Conservation (phyloP, 495 filamentous ascomycete genomes). For the Tetracladium marchalianum region DNA sequence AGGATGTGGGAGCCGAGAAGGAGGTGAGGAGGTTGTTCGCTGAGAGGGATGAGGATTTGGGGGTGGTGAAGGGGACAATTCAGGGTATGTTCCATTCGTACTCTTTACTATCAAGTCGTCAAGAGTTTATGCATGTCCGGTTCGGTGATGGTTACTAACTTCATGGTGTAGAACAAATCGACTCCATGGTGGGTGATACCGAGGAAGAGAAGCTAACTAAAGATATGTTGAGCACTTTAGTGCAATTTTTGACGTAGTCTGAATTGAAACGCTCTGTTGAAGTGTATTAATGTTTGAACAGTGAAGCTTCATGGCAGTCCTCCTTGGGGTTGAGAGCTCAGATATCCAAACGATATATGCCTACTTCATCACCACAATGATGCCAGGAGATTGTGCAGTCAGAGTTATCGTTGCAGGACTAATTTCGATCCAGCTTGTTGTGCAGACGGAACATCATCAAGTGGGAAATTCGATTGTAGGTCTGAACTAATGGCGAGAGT, state of each 20-base stretch:
- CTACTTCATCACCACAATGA: no score
- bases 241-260: constrained; percentile 38
- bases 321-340: no score
- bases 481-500: no score
- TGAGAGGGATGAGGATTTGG: constrained; percentile 56
- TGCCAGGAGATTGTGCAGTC: no score
- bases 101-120: no score
- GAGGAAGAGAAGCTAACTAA: constrained; percentile 47
- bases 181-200: constrained; percentile 47
- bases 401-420: no score
- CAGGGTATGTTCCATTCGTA: constrained; percentile 40
- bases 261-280: not conserved
- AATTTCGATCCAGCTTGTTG: no score
- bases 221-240: constrained; percentile 58
- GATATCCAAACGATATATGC: no score
- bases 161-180: constrained; percentile 26
- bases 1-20: constrained; percentile 69
- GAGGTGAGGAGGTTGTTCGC: constrained; percentile 55
- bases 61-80: constrained; percentile 55
- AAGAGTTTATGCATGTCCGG: not conserved
- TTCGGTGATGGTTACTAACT: constrained; percentile 17
- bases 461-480: no score
- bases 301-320: no score
- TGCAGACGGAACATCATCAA: no score
- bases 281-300: no score